Evolutionary conservation across 1,284 basidiomycete species (phyloP), one percentile per base, ranked within the genome.

Genomic region (Farysia itapuensis): DNA sequence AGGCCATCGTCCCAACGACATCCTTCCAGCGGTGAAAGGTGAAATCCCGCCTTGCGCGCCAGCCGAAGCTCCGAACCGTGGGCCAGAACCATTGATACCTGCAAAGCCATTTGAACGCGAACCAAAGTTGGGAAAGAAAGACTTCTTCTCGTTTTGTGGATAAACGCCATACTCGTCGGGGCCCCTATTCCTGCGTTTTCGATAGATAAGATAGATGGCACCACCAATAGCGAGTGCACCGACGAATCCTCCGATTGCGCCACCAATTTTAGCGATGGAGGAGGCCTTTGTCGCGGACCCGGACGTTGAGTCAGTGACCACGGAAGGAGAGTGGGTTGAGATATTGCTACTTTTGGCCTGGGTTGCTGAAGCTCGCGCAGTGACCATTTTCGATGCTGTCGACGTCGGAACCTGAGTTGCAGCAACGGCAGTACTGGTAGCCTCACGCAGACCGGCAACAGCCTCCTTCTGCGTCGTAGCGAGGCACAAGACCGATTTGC

Each of bases 151-250:
- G 22, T 23, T 25, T 29, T 24, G 40, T 1, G 30, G 33, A 18
- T 48, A 59, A 9, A 59, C 49, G 18, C 56, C 56, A 29, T 59
- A 59, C 39, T 59, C 49, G 28, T 52, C 49, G 1, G 56, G 56
- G 3, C 56, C 56, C 18, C 31, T 22, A 28, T 39, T 45, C 35
- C 23, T 26, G 12, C 41, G 33, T 18, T 21, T 25, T 14, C 42
- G 25, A 28, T 30, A 58, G 28, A 44, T 37, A 26, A 35, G 53
- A 30, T 45, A 22, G 25, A 39, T 16, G 5, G 42, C 20, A 0
- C 49, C 57, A 8, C 33, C 30, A 12, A 60, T 3, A 5, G 40
- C 42, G 4, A 50, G 12, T 8, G 57, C 50, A 4, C 33, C 57
- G 15, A 53, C 30, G 4, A 53, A 45, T 15, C 49, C 50, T 5